These are phyloP conservation scores for Penicillium polonicum DNA, from an alignment of 2,329 filamentous ascomycete genomes.

Conservation along the genomic window DNA sequence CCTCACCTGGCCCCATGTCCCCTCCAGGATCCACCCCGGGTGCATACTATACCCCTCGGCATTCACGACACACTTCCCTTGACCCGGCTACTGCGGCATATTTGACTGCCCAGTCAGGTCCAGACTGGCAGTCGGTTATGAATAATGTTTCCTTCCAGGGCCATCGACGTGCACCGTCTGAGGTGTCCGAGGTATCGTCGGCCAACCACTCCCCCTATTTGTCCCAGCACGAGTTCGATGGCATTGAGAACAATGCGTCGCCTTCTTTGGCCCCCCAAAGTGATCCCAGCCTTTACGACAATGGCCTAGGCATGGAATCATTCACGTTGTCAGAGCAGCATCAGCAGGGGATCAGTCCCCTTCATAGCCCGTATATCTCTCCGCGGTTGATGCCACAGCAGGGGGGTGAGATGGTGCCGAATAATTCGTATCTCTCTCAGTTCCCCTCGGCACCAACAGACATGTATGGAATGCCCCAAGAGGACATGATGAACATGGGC, in stretches of 20 bases:
- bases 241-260: conserved; percentile 69
- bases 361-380: conserved; percentile 69
- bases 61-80: conserved; percentile 61
- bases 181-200: conserved; percentile 86
- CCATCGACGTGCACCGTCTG: conserved; percentile 85
- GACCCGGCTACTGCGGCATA: conserved; percentile 62
- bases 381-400: conserved; percentile 69
- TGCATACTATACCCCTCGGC: conserved; percentile 52
- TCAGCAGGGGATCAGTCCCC: conserved; percentile 57
- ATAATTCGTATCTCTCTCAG: conserved; percentile 47
- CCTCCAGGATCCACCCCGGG: conserved; percentile 56
- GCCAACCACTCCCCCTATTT: conserved; percentile 81
- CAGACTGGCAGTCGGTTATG: conserved; percentile 59
- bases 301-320: conserved; percentile 71
- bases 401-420: conserved; percentile 59
- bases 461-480: conserved; percentile 50
- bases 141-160: conserved; percentile 65
- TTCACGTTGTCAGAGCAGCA: conserved; percentile 75
- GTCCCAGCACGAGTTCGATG: conserved; percentile 74
- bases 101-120: conserved; percentile 49
- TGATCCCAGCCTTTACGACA: conserved; percentile 71
- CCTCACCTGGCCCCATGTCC: conserved; percentile 54
- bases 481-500: conserved; percentile 50
- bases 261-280: conserved; percentile 73
- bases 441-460: conserved; percentile 51